Evolutionary conservation across 108 stramenopile genomes (phyloP).

Genomic region (Cyclotella cryptica): DNA sequence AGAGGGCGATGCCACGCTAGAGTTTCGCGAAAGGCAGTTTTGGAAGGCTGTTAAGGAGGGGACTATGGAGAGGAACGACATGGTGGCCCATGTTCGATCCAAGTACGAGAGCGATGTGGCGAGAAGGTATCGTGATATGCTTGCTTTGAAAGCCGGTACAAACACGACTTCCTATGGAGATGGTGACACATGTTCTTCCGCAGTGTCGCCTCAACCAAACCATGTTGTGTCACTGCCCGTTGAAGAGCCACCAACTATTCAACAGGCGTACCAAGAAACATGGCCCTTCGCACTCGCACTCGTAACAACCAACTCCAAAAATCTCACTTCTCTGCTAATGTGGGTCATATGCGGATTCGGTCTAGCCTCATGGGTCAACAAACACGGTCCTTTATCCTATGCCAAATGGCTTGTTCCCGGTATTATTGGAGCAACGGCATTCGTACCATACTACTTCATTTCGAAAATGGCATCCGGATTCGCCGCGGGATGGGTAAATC

Average conservation of each 20-base stretch:
- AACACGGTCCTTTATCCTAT: neutral
- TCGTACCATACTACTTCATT: conserved; percentile 36
- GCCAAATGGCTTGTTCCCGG: conserved; percentile 1
- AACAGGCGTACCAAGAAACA: neutral
- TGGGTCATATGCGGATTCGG: conserved; percentile 12
- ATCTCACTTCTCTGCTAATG: neutral
- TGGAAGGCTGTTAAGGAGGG: conserved; percentile 5
- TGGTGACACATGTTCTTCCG: neutral
- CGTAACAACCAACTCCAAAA: neutral
- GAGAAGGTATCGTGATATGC: conserved; percentile 23
- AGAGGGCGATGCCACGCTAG: conserved; percentile 10
- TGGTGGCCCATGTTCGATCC: neutral
- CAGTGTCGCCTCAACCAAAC: neutral
- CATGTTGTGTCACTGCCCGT: neutral
- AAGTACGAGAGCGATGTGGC: conserved; percentile 52
- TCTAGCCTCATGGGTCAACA: conserved; percentile 5
- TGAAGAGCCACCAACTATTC: neutral
- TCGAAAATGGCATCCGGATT: neutral
- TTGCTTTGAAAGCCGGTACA: conserved; percentile 6
- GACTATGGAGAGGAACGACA: conserved; percentile 22
- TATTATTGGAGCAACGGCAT: conserved; percentile 12
- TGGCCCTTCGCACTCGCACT: conserved; percentile 4
- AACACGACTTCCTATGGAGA: neutral
- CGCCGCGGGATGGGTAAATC: conserved; percentile 17
- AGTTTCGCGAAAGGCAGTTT: neutral